Evolutionary conservation across 495 filamentous ascomycete species (phyloP).

Genomic region (Aspergillus mulundensis): DNA sequence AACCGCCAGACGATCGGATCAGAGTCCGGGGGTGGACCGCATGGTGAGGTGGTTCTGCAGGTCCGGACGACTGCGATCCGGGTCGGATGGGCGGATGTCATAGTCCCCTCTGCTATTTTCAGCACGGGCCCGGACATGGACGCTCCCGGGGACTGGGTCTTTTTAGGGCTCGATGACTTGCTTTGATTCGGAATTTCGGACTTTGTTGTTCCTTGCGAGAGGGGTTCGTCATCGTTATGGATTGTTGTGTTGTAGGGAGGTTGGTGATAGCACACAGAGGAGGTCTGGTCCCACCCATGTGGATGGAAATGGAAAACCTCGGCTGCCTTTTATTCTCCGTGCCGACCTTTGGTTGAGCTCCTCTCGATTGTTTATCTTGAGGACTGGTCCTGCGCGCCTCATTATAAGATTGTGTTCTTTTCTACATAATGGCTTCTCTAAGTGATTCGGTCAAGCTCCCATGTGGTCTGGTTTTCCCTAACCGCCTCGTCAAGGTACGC

Average conservation of each 20-base stretch:
- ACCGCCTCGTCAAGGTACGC: slow-evolving; percentile 49
- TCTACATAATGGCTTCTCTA: slow-evolving; percentile 16
- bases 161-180: background rate
- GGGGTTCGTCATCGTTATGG: background rate
- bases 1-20: background rate
- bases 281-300: background rate
- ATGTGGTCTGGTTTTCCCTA: slow-evolving; percentile 49
- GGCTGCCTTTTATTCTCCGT: background rate
- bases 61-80: slow-evolving; percentile 1
- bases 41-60: background rate
- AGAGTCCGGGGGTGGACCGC: background rate
- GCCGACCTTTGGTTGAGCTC: background rate
- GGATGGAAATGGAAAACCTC: slow-evolving; percentile 3
- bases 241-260: too few relatives aligned
- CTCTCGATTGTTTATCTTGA: background rate
- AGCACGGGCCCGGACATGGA: background rate
- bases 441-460: slow-evolving; percentile 45
- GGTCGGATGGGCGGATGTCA: background rate
- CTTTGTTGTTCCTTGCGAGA: background rate
- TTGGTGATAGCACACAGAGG: background rate
- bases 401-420: background rate
- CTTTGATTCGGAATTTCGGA: background rate
- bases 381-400: background rate
- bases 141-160: background rate
- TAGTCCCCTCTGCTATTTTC: background rate